These are phyloP conservation scores for Castanea crenata DNA, from an alignment of 306 rosid species.

Conservation along the genomic window DNA sequence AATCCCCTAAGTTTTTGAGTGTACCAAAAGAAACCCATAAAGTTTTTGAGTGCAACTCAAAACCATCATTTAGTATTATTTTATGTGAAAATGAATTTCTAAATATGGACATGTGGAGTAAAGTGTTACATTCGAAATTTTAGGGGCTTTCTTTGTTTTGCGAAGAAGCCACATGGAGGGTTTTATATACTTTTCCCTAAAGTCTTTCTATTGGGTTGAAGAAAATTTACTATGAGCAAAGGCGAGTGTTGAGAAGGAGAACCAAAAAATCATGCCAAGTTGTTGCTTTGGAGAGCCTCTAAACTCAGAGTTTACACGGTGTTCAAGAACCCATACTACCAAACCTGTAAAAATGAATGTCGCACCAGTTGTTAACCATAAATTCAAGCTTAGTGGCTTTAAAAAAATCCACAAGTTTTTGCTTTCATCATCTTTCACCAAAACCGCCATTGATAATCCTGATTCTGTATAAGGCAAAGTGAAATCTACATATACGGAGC, in stretches of 20 bases:
- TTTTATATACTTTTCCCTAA: no score
- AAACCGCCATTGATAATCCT: conserved; percentile 39
- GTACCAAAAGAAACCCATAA: no score
- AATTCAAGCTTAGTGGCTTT: conserved; percentile 38
- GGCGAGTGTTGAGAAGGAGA: conserved; percentile 40
- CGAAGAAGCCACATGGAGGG: no score
- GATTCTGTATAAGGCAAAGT: conserved; percentile 39
- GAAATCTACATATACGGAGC: conserved; percentile 35
- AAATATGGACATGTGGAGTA: no score
- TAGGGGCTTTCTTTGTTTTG: no score
- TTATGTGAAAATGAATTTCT: no score
- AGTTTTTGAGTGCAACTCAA: no score
- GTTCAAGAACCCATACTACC: conserved; percentile 35
- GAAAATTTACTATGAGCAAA: conserved; percentile 36
- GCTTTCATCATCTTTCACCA: conserved; percentile 15
- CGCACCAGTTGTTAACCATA: conserved; percentile 33
- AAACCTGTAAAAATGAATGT: conserved; percentile 29
- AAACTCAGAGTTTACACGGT: conserved; percentile 24
- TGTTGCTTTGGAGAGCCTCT: conserved; percentile 20
- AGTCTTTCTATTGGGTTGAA: background rate
- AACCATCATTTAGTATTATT: no score
- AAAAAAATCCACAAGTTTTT: conserved; percentile 42
- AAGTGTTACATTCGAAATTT: no score
- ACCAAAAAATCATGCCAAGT: conserved; percentile 31
- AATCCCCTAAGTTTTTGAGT: no score